Percentiles rank a stretch among this genome's conserved stretches.
phyloP scores from a whole-genome alignment of 768 basidiomycete species.

The Pisolithus sp. region DNA sequence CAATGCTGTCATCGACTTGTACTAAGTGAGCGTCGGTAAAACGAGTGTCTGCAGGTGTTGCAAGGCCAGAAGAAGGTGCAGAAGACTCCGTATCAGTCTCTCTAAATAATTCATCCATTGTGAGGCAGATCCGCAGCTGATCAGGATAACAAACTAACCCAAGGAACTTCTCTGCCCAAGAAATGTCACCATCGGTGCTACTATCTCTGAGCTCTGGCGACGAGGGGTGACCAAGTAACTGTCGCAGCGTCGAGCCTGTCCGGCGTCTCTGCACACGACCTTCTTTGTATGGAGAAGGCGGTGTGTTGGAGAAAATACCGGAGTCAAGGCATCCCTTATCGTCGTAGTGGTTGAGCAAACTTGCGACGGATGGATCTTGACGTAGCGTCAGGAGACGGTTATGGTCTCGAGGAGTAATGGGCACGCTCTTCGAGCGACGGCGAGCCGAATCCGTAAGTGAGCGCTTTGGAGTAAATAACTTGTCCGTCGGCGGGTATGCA shows the following conservation, averaged over 20 bases:
- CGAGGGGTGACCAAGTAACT: constrained; percentile 56
- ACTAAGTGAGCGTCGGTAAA: constrained; percentile 37
- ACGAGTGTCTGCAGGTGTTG: constrained; percentile 41
- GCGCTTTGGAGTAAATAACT: constrained; percentile 18
- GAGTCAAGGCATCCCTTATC: constrained; percentile 59
- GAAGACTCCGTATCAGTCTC: constrained; percentile 40
- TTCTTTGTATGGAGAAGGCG: constrained; percentile 28
- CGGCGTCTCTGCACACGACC: constrained; percentile 52
- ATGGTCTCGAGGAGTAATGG: constrained; percentile 39
- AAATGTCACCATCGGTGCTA: constrained; percentile 68
- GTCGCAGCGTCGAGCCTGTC: constrained; percentile 67
- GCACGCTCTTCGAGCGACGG: constrained; percentile 28
- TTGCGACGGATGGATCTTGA: constrained; percentile 74
- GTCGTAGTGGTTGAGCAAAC: constrained; percentile 67
- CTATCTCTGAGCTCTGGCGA: constrained; percentile 24
- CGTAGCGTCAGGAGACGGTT: constrained; percentile 55
- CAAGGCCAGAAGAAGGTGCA: constrained; percentile 44
- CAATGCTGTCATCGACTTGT: constrained; percentile 27
- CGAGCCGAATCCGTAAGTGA: constrained; percentile 23
- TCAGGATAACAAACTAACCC: constrained; percentile 36
- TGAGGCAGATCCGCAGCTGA: constrained; percentile 6
- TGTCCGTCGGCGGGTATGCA: constrained; percentile 43
- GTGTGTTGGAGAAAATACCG: constrained; percentile 59
- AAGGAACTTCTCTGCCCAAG: constrained; percentile 75
- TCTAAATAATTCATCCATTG: constrained; percentile 18